Conservation (phyloP, 148 eudicot species). For the Polygonum maritimum region DNA sequence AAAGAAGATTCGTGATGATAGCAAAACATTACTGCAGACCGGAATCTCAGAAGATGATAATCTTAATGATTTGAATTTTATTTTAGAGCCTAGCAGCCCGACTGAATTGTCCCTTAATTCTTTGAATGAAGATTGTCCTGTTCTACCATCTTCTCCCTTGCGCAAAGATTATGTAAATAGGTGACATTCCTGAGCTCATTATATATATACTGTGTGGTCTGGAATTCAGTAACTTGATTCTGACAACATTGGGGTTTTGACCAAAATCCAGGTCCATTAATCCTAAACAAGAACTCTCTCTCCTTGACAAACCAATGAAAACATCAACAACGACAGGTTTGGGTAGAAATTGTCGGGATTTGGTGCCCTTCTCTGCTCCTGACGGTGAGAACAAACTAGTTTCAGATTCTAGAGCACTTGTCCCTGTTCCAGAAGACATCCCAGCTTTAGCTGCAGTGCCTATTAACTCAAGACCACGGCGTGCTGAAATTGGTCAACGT, state of each 20-base stretch:
- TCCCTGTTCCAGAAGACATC: conserved; percentile 37
- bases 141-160: conserved; percentile 29
- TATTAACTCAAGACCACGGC: conserved; percentile 45
- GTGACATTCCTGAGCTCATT: conserved; percentile 23
- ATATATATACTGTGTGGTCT: not conserved
- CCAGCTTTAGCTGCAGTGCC: conserved; percentile 66
- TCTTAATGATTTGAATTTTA: conserved; percentile 64
- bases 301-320: not conserved
- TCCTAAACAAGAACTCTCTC: not conserved
- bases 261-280: not conserved
- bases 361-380: conserved; percentile 28
- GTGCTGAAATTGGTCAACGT: conserved; percentile 75
- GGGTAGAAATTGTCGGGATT: conserved; percentile 36
- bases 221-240: not conserved
- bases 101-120: conserved; percentile 32
- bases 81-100: conserved; percentile 57
- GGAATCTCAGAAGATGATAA: conserved; percentile 59
- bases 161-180: conserved; percentile 37
- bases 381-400: conserved; percentile 22
- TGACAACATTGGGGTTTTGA: not conserved
- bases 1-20: conserved; percentile 81
- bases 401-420: conserved; percentile 55
- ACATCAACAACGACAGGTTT: conserved; percentile 24
- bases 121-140: conserved; percentile 28
- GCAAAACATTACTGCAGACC: conserved; percentile 66